Evolutionary conservation across 768 basidiomycete species (phyloP).

Genomic region (Boletus sensibilis): DNA sequence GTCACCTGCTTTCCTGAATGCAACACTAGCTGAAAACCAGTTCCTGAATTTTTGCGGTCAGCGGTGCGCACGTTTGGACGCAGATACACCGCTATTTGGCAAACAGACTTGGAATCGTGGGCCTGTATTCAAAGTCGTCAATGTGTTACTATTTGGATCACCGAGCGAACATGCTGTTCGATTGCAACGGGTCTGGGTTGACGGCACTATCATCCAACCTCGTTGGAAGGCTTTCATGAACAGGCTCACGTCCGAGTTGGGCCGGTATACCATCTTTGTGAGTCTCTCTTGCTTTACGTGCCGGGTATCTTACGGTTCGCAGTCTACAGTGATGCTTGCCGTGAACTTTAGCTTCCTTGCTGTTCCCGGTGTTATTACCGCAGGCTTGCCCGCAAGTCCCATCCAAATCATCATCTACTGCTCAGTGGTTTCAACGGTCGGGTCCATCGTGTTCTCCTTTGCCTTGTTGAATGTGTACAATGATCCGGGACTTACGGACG

Average conservation of each 20-base stretch:
- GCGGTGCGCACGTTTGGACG: conserved; percentile 9
- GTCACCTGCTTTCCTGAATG: not conserved
- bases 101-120: conserved; percentile 5
- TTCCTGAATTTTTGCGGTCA: conserved; percentile 16
- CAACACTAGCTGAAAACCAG: conserved; percentile 10
- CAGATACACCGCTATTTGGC: conserved; percentile 8
- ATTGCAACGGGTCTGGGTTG: conserved; percentile 14
- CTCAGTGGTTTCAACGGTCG: conserved; percentile 9
- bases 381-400: not conserved
- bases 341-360: conserved; percentile 18
- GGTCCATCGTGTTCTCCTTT: conserved; percentile 15
- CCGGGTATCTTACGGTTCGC: not conserved
- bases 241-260: conserved; percentile 7
- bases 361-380: conserved; percentile 2
- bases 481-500: conserved; percentile 3
- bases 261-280: conserved; percentile 15
- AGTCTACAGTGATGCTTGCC: conserved; percentile 21
- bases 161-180: conserved; percentile 11
- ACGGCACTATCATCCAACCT: conserved; percentile 7
- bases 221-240: conserved; percentile 13
- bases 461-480: conserved; percentile 11
- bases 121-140: not conserved
- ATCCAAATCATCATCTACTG: conserved; percentile 15
- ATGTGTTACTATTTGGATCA: conserved; percentile 1
- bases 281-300: not conserved